Base-by-base conservation (phyloP, 306 rosid species). In the Prunus dulcis region DNA sequence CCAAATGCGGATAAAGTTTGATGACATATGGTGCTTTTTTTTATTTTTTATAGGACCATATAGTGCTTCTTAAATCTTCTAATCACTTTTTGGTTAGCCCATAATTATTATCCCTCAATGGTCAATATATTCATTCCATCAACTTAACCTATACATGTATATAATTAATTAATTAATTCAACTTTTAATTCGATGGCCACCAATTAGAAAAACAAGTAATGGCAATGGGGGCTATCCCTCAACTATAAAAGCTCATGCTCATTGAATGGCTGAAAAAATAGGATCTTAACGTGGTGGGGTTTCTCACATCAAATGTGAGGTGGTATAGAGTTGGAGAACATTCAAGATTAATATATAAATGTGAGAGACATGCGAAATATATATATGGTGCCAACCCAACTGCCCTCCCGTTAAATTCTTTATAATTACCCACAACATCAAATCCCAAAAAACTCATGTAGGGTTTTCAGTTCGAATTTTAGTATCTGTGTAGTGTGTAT, bases 211-310 rank as follows among this genome's bases (percentile, higher is more conserved):
- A 60, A 5, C 15, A 11, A 34, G 20, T 34, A 64, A 34, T 34
- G 46, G 23, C 13, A 64, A 30, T 18, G 69, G 3, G 69, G 14
- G 69, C 14, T 64, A 32, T 64, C 47, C 25, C 22, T 43, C 12
- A 70, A 23, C 56, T 1, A 71, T 62, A 81, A 81, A 38, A 78
- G 73, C 56, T 62, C 71, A 53, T 32, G 66, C 88, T 72, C 78
- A 82, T 79, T 85, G 80, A 82, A 58, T 71, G 88, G 86, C 32
- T 45, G 67, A 38, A 68, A 28, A 76, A 69, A 55, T 57, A 61
- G 74, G 77, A 82, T 74, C 80, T 77, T 55, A 20, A 50, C 9
- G 67, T 43, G 41, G 76, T 57, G 76, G 67, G 68, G 68, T 18
- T 46, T 11, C 53, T 20, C 49, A 41, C 57, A n/a, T 6, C 75